phyloP scores from a whole-genome alignment of 345 rosid species.

The Gossypium raimondii region DNA sequence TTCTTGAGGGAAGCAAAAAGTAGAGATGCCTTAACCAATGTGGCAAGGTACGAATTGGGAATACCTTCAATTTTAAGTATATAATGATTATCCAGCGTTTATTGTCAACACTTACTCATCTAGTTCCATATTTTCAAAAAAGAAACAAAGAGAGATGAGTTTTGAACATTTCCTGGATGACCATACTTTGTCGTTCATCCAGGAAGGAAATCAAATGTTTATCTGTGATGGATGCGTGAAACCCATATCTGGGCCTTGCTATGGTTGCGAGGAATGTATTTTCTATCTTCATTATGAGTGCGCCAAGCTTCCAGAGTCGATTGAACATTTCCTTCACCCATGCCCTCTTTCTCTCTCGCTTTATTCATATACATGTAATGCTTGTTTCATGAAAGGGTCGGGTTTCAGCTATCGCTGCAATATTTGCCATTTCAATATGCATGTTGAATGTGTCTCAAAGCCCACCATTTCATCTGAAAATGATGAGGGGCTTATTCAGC shows the following conservation, averaged over 20 bases:
- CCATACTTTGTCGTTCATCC: not conserved
- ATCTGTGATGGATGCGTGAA: not conserved
- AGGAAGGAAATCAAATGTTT: not conserved
- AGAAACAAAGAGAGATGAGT: not conserved
- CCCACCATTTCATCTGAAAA: not conserved
- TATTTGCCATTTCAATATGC: not conserved
- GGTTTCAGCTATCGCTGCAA: not conserved
- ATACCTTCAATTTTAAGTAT: too few species aligned
- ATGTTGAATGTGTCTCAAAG: not conserved
- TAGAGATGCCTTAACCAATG: too few species aligned
- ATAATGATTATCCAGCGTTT: not conserved
- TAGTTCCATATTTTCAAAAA: not conserved
- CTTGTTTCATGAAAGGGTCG: not conserved
- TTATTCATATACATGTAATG: not conserved
- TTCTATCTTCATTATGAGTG: constrained; percentile 12
- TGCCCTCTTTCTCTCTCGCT: not conserved
- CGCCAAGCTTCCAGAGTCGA: not conserved
- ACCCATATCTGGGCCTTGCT: not conserved
- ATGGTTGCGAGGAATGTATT: not conserved
- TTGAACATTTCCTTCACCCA: constrained; percentile 11
- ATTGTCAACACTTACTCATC: not conserved
- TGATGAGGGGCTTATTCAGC: not conserved
- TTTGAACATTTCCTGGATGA: not conserved
- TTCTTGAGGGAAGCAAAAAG: too few species aligned
- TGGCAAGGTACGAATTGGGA: too few species aligned